These are phyloP conservation scores for Rhizoclosmatium sp. DNA, from an alignment of 192 early-diverging fungal genomes.

Conservation along the genomic window DNA sequence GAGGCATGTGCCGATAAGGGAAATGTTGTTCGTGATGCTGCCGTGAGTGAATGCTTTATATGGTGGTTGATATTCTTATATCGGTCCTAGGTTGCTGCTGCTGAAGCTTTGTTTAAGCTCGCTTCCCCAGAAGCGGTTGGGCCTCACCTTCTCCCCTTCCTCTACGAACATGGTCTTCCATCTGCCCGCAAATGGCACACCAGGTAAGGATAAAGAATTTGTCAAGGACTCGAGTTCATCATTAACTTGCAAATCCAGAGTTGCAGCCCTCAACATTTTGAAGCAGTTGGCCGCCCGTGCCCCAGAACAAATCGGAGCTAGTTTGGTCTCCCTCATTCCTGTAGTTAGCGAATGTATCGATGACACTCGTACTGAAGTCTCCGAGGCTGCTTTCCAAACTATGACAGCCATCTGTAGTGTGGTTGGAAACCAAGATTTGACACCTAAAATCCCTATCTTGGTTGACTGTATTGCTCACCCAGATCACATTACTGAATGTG, in stretches of 20 bases:
- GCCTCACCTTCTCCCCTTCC: constrained; percentile 32
- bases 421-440: constrained; percentile 77
- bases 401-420: constrained; percentile 74
- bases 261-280: constrained; percentile 58
- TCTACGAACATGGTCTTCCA: constrained; percentile 35
- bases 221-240: too few relatives aligned
- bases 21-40: constrained; percentile 56
- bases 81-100: constrained; percentile 12
- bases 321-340: constrained; percentile 69
- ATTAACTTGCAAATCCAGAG: not conserved
- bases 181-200: constrained; percentile 58
- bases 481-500: constrained; percentile 78
- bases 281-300: constrained; percentile 52
- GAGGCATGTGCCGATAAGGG: constrained; percentile 61
- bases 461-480: constrained; percentile 78
- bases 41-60: constrained; percentile 21
- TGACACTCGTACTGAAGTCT: constrained; percentile 81
- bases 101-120: constrained; percentile 17
- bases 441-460: constrained; percentile 53
- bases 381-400: constrained; percentile 67
- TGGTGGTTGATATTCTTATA: constrained; percentile 19
- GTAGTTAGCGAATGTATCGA: constrained; percentile 78
- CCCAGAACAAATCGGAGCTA: constrained; percentile 55
- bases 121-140: constrained; percentile 21
- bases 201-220: not conserved